A percentile compares a stretch with the other conserved stretches of the same genome.
Evolutionary conservation across 1,284 basidiomycete genomes (phyloP).

Genomic region (Xerocomus alliaceus): DNA sequence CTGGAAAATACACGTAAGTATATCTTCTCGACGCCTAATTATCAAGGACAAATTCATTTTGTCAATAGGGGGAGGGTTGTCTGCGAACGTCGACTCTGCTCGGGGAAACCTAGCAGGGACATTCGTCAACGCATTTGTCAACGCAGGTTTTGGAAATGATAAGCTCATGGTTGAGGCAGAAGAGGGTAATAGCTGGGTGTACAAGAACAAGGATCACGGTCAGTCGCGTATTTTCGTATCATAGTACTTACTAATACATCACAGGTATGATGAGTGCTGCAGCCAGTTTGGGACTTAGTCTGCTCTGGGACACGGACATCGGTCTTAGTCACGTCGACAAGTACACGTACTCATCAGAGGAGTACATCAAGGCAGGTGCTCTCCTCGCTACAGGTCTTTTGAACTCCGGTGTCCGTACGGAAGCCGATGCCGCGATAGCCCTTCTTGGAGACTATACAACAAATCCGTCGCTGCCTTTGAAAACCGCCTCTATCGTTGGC

Average conservation of each 20-base stretch:
- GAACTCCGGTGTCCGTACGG: slow-evolving; percentile 88
- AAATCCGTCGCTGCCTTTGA: slow-evolving; percentile 84
- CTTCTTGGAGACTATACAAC: slow-evolving; percentile 92
- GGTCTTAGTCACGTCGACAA: slow-evolving; percentile 97
- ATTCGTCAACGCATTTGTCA: slow-evolving; percentile 99
- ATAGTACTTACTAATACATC: slow-evolving; percentile 11
- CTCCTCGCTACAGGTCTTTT: slow-evolving; percentile 94
- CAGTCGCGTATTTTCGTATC: slow-evolving; percentile 25
- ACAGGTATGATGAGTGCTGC: slow-evolving; percentile 95
- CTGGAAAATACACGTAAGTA: slow-evolving; percentile 84
- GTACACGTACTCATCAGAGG: slow-evolving; percentile 96
- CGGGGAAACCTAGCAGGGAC: slow-evolving; percentile 94
- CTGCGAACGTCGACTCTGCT: slow-evolving; percentile 88
- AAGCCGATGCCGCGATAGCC: slow-evolving; percentile 93
- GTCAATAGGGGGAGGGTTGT: slow-evolving; percentile 59
- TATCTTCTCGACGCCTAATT: not conserved
- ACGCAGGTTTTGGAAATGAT: slow-evolving; percentile 98
- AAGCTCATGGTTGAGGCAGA: slow-evolving; percentile 97
- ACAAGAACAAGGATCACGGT: slow-evolving; percentile 99
- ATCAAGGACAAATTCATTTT: slow-evolving; percentile 8
- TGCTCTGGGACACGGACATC: slow-evolving; percentile 96
- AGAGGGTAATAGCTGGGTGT: slow-evolving; percentile 97
- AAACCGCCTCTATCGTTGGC: slow-evolving; percentile 88
- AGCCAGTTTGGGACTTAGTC: slow-evolving; percentile 90
- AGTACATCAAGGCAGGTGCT: slow-evolving; percentile 98